These are phyloP conservation scores for Lichtheimia ornata DNA, from an alignment of 371 early-diverging fungal genomes.

Conservation along the genomic window DNA sequence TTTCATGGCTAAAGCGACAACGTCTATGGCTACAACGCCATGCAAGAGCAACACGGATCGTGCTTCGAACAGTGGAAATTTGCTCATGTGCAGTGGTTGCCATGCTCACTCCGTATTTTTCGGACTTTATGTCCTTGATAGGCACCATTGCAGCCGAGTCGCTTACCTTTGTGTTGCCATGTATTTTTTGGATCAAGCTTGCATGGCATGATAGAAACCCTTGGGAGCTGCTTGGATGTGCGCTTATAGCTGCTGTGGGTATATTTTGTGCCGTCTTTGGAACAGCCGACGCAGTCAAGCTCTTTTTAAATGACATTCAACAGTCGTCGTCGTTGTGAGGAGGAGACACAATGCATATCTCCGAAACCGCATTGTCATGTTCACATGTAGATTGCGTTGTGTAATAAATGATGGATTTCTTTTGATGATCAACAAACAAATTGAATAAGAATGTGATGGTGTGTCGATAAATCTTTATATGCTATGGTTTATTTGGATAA, in stretches of 20 bases:
- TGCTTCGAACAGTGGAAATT: constrained; percentile 56
- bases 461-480: no score
- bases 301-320: constrained; percentile 39
- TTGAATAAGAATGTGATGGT: no score
- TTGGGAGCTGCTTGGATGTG: constrained; percentile 55
- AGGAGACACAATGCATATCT: not conserved
- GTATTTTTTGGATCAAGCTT: constrained; percentile 76
- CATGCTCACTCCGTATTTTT: constrained; percentile 78
- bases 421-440: no score
- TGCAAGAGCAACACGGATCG: constrained; percentile 43
- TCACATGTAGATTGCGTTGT: no score
- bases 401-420: no score
- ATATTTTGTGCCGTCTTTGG: constrained; percentile 71
- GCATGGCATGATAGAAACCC: constrained; percentile 50
- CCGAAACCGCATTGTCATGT: no score
- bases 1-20: not conserved
- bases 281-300: constrained; percentile 67
- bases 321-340: not conserved
- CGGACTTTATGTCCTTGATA: constrained; percentile 78
- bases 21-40: not conserved
- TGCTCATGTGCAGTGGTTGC: constrained; percentile 58
- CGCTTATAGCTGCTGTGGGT: constrained; percentile 60
- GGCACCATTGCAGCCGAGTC: constrained; percentile 78
- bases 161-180: constrained; percentile 81
- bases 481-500: no score